Evolutionary conservation across 1,284 basidiomycete species (phyloP).

Genomic region (Cutaneotrichosporon arboriforme): DNA sequence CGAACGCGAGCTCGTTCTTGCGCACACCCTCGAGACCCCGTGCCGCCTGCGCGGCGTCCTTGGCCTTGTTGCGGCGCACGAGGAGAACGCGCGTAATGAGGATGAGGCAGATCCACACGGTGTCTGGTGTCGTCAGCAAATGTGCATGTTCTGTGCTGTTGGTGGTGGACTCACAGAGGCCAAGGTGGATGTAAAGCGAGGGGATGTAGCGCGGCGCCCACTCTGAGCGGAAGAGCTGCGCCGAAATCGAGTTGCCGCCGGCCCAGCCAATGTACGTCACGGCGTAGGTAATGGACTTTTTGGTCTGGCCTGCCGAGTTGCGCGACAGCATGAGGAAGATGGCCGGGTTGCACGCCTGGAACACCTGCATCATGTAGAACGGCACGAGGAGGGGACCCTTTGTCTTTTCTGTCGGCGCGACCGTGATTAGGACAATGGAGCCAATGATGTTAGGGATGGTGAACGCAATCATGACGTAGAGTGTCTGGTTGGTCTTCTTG

Average conservation of each 20-base stretch:
- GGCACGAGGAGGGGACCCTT: slow-evolving; percentile 16
- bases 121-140: slow-evolving; percentile 10
- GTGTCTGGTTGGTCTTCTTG: slow-evolving; percentile 1
- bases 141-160: background rate
- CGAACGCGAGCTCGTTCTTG: slow-evolving; percentile 18
- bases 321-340: slow-evolving; percentile 18
- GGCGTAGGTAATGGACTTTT: slow-evolving; percentile 17
- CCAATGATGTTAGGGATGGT: slow-evolving; percentile 15
- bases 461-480: slow-evolving; percentile 11
- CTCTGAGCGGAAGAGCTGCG: slow-evolving; percentile 29
- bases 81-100: slow-evolving; percentile 22
- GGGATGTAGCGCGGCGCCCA: slow-evolving; percentile 33
- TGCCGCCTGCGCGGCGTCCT: slow-evolving; percentile 8
- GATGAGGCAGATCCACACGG: slow-evolving; percentile 19
- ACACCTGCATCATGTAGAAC: slow-evolving; percentile 15
- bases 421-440: slow-evolving; percentile 17
- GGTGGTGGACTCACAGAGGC: slow-evolving; percentile 15
- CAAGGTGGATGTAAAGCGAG: slow-evolving; percentile 37
- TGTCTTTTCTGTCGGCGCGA: slow-evolving; percentile 6
- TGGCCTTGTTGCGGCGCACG: slow-evolving; percentile 21
- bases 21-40: background rate
- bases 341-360: slow-evolving; percentile 12
- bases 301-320: slow-evolving; percentile 22
- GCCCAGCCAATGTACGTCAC: slow-evolving; percentile 29
- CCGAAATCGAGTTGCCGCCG: slow-evolving; percentile 31